Conservation (phyloP, 176 grass and related monocot genomes). For the Ensete ventricosum region DNA sequence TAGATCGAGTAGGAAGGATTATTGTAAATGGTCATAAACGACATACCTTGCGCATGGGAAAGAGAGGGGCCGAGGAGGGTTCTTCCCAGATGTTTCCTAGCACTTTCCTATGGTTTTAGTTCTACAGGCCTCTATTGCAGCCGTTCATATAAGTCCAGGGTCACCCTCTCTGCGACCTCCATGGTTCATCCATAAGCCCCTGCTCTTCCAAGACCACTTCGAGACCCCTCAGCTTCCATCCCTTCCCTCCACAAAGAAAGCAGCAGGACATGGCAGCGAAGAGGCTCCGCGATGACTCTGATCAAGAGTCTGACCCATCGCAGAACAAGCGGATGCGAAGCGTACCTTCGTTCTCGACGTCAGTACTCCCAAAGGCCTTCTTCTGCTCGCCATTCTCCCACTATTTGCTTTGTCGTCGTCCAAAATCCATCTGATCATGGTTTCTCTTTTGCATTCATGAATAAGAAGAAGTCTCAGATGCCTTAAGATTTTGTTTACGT, state of each 20-base stretch:
- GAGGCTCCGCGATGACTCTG: neutral
- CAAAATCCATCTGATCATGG: neutral
- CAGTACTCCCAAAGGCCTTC: neutral
- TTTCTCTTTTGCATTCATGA: neutral
- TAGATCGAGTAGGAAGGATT: neutral
- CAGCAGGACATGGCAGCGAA: neutral
- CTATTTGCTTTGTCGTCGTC: too few species aligned
- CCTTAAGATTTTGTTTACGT: too few species aligned
- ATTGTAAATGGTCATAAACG: neutral
- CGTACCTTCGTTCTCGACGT: conserved; percentile 2
- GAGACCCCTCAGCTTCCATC: too few species aligned
- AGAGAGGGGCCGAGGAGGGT: neutral
- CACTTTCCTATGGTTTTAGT: neutral
- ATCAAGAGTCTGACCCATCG: neutral
- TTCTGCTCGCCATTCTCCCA: neutral
- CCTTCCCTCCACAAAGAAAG: neutral
- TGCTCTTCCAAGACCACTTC: neutral
- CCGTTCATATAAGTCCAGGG: neutral
- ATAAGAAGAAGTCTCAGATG: too few species aligned
- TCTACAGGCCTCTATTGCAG: neutral
- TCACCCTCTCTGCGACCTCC: neutral
- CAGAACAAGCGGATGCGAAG: neutral
- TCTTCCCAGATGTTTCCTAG: neutral
- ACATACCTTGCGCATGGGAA: too few species aligned
- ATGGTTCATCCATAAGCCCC: neutral